A percentile compares a stretch with the other conserved stretches of the same genome.
phyloP scores from a whole-genome alignment of 2,329 filamentous ascomycete species.

The Chrysosporium queenslandicum region DNA sequence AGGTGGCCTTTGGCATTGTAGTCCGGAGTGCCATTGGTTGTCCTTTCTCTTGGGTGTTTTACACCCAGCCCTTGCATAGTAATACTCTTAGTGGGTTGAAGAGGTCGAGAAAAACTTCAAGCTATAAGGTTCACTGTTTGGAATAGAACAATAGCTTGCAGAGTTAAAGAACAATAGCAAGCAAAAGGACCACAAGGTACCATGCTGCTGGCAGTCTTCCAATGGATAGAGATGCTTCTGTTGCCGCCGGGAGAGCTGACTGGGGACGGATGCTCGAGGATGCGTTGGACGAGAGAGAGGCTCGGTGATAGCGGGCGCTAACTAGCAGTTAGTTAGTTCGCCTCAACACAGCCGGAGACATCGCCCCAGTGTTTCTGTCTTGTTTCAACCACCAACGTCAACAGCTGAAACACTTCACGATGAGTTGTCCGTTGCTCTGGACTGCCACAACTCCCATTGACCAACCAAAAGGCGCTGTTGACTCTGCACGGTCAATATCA shows the following conservation, averaged over 20 bases:
- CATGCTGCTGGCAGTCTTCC: neutral
- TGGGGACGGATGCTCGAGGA: neutral
- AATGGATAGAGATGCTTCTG: constrained; percentile 1
- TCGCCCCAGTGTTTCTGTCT: too few species aligned
- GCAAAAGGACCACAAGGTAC: neutral
- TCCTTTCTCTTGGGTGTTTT: neutral
- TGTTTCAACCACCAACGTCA: too few species aligned
- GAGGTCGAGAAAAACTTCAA: too few species aligned
- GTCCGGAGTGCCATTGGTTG: constrained; percentile 3
- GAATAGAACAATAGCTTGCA: constrained; percentile 1
- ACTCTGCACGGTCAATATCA: neutral
- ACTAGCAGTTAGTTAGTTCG: too few species aligned
- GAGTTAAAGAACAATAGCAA: constrained; percentile 6
- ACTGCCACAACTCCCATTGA: neutral
- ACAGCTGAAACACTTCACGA: neutral
- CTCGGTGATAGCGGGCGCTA: neutral
- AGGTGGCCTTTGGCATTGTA: neutral
- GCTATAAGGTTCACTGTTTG: too few species aligned
- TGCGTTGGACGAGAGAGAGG: neutral
- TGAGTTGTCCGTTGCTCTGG: too few species aligned
- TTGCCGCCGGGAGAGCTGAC: neutral
- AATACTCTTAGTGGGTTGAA: too few species aligned
- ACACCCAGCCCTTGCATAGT: too few species aligned
- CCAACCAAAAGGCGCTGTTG: neutral
- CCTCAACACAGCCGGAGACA: neutral